Evolutionary conservation across 2,329 filamentous ascomycete species (phyloP), one percentile per base, ranked within the genome.

Genomic region (Cladosporium sp.): DNA sequence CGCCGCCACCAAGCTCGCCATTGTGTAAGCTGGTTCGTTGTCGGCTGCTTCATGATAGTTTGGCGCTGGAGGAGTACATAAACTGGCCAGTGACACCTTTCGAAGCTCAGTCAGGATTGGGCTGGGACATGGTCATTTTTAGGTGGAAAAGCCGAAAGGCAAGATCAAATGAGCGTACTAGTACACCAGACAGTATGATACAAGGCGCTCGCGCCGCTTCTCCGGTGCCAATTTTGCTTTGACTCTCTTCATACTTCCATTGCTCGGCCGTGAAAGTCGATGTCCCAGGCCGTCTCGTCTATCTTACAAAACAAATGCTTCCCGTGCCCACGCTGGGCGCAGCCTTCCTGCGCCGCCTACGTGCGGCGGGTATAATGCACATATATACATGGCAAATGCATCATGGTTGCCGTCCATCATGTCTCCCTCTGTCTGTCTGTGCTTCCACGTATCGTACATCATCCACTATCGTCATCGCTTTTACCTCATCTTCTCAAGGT

Each of bases 1-100:
- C 77, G 95, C 93, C 61, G 95, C 93, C 70, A 97, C 93, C 77
- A 98, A 97, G 87, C 86, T 98, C 67, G 86, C 87, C 67, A 93
- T 98, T 71, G 93, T 97, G 74, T 97, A 95, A 86, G 68, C 63
- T 32, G 54, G 58, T 61, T 48, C 68, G 65, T 65, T 61, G 65
- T 70, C 16, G 46, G 38, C 31, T 49, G 38, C 16, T 14, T 22
- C 11, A 49, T 35, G 38, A 42, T 18, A 16, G 28, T 49, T 19
- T 32, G 46, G 46, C 46, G 46, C 46, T 49, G 46, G 38, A 43
- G 46, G 46, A 49, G 46, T 49, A 33, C 1, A 7, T 16, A 48
- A 11, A 19, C 11, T 41, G 46, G 18, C 16, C 9, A 14, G 42
- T 49, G 46, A 34, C 22, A 43, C 31, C 28, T 16, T 43, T 35